Percentiles rank a stretch among this genome's conserved stretches.
Conservation (phyloP, 495 filamentous ascomycete species). For the Tuber microsphaerosporum region DNA sequence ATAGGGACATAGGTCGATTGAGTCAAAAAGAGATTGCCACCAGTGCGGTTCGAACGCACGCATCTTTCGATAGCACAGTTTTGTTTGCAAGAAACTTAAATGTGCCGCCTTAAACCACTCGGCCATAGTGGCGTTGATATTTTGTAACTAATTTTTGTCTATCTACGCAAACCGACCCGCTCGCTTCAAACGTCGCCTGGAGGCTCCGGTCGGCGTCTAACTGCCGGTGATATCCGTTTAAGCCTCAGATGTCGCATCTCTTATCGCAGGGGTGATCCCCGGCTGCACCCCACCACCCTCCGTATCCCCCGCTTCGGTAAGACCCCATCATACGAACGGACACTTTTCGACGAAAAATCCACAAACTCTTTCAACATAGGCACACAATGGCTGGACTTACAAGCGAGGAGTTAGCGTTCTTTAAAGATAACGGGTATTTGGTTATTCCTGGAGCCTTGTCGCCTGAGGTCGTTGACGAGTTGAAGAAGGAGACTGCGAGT, state of each 20-base stretch:
- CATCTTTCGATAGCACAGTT: constrained; percentile 45
- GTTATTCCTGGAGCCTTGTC: constrained; percentile 73
- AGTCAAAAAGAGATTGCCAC: constrained; percentile 30
- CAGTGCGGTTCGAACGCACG: constrained; percentile 48
- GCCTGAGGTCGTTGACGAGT: constrained; percentile 53
- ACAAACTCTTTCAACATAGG: neutral
- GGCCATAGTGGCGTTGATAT: constrained; percentile 37
- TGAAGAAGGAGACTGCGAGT: constrained; percentile 65
- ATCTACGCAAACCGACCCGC: neutral
- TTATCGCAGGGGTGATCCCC: neutral
- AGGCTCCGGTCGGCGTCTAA: neutral
- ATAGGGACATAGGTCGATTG: neutral
- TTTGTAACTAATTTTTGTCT: neutral
- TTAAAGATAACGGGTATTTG: constrained; percentile 79
- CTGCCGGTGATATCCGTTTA: neutral
- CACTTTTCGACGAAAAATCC: neutral
- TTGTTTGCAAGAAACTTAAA: constrained; percentile 40
- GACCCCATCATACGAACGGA: neutral
- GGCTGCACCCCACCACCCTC: neutral
- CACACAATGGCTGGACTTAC: constrained; percentile 52
- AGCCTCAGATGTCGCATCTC: neutral
- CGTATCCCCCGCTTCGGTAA: neutral
- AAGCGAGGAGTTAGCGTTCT: constrained; percentile 60
- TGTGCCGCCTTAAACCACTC: constrained; percentile 48
- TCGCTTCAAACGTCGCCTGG: neutral